Percentiles rank a stretch among this genome's conserved stretches.
Evolutionary conservation across 1,284 basidiomycete genomes (phyloP).

Genomic region (Leccinum angustisporum): DNA sequence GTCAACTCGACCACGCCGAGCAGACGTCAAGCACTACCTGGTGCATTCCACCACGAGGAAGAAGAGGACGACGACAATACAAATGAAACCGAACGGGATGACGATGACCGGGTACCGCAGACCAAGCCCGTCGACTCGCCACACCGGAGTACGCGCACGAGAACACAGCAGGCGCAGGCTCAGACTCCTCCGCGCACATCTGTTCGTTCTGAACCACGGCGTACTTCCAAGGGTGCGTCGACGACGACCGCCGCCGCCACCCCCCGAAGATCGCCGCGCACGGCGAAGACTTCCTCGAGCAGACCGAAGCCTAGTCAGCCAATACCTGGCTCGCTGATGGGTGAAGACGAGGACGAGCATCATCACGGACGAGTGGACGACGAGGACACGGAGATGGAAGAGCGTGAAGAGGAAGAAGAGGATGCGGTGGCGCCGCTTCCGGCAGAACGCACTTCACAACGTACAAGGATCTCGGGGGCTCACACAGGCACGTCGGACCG

Average conservation of each 20-base stretch:
- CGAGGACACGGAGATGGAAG: conserved; percentile 20
- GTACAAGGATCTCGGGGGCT: conserved; percentile 23
- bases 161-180: neutral
- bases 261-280: conserved; percentile 5
- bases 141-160: conserved; percentile 15
- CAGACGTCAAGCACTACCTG: conserved; percentile 23
- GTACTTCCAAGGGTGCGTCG: conserved; percentile 3
- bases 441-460: conserved; percentile 27
- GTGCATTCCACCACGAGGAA: conserved; percentile 23
- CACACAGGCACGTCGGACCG: neutral
- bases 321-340: conserved; percentile 57
- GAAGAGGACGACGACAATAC: conserved; percentile 17
- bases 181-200: conserved; percentile 17
- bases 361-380: conserved; percentile 29
- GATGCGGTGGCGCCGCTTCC: conserved; percentile 56
- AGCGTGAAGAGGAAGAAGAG: conserved; percentile 36
- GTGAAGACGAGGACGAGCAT: conserved; percentile 42
- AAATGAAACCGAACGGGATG: conserved; percentile 25
- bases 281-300: conserved; percentile 15
- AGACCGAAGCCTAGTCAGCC: conserved; percentile 35
- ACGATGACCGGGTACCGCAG: conserved; percentile 32
- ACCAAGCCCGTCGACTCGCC: conserved; percentile 21
- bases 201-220: conserved; percentile 14
- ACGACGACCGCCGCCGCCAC: neutral
- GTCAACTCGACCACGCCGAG: conserved; percentile 3